Evolutionary conservation across 108 stramenopile species (phyloP).

Genomic region (Cyclotella kingstonii): DNA sequence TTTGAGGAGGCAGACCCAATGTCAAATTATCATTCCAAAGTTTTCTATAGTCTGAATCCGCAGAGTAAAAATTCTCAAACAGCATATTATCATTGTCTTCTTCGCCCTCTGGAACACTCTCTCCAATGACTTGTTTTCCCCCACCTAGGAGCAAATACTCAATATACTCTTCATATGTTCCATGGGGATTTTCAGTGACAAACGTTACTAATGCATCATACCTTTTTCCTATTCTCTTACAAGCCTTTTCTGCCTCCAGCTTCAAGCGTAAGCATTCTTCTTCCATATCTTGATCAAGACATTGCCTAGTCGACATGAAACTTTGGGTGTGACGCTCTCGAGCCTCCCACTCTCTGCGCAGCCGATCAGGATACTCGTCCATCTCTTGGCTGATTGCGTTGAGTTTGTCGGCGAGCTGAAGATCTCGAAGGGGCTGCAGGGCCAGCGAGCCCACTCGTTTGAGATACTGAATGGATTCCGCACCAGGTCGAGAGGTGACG

Average conservation of each 20-base stretch:
- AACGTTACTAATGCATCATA: constrained; percentile 39
- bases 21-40: constrained; percentile 68
- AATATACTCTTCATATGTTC: constrained; percentile 75
- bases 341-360: constrained; percentile 8
- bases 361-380: constrained; percentile 4
- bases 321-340: constrained; percentile 1
- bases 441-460: constrained; percentile 11
- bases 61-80: constrained; percentile 57
- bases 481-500: constrained; percentile 11
- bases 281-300: constrained; percentile 26
- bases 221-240: constrained; percentile 19
- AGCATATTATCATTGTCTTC: constrained; percentile 26
- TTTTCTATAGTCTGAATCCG: constrained; percentile 53
- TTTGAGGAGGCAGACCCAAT: constrained; percentile 12
- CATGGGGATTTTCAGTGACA: constrained; percentile 26
- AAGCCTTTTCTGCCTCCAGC: constrained; percentile 27
- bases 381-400: neutral
- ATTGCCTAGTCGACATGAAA: neutral
- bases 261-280: constrained; percentile 51
- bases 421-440: constrained; percentile 1
- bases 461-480: constrained; percentile 32
- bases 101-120: constrained; percentile 22
- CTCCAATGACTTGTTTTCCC: no score
- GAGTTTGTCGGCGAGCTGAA: constrained; percentile 2
- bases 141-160: constrained; percentile 38